Evolutionary conservation across 2,329 filamentous ascomycete species (phyloP), one percentile per base, ranked within the genome.

Genomic region (Endocalyx cinctus): DNA sequence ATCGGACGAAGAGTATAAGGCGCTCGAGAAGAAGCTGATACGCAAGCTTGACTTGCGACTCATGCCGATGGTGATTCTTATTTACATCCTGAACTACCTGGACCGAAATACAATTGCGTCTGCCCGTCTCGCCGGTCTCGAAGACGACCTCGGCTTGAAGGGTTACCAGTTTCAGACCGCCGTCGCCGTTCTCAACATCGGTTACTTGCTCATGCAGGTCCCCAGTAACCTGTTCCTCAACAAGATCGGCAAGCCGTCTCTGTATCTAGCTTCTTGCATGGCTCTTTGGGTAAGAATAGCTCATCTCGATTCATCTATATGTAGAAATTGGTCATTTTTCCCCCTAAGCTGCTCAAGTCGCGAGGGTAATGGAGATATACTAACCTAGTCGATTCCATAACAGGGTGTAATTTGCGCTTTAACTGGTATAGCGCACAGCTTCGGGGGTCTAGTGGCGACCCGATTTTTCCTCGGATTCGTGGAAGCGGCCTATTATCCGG

Each of bases 81-180:
- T 35, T 4, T 35, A 83, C 45, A 79, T 84, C 45, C 64, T 84
- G 63, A 84, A 83, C 47, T 83, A 82, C 50, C 59, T 83, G 10
- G 75, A 79, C 27, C 49, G 66, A 20, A 74, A 74, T 45, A 73
- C 74, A 35, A 73, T 76, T 31, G 70, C 69, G 7, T 57, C 60
- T 27, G 72, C 69, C 4, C 59, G 63, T 38, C 50, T 76, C 4
- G 69, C 64, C 1, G 70, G 70, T 8, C 55, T 58, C 12, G 52
- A 57, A 17, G 34, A 39, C 2, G 53, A 57, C 15, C 30, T 59
- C 3, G 33, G 38, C 1, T 38, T 59, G 20, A 39, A 31, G 13
- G 37, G 39, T 5, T 41, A 45, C 15, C 35, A 59, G 16, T 59
- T 54, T 25, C 53, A 57, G 40, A 64, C 62, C 0, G 54, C 61